Percentiles rank a stretch among this genome's conserved stretches.
phyloP scores from a whole-genome alignment of 2,329 filamentous ascomycete genomes.

The Grosmannia serpens region DNA sequence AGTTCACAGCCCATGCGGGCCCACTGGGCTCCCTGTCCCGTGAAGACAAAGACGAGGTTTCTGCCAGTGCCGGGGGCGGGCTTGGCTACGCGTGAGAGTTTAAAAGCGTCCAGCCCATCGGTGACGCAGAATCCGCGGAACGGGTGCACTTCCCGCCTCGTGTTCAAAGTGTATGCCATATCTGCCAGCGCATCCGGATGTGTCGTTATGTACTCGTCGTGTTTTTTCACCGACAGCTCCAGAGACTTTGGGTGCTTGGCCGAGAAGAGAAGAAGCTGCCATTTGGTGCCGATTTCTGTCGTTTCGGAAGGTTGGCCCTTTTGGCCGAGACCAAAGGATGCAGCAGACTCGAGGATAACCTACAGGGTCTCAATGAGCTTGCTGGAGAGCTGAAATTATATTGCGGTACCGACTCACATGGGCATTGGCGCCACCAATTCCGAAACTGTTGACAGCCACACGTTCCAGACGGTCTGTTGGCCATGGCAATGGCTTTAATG shows the following conservation, averaged over 20 bases:
- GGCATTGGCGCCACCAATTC: conserved; percentile 24
- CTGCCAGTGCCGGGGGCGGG: background rate
- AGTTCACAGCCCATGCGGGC: conserved; percentile 16
- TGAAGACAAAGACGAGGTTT: conserved; percentile 16
- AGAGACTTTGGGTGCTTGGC: background rate
- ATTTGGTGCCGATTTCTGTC: too few species aligned
- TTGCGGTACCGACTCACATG: conserved; percentile 12
- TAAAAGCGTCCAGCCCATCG: too few species aligned
- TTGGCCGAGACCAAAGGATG: background rate
- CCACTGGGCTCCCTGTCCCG: conserved; percentile 28
- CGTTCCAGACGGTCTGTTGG: conserved; percentile 15
- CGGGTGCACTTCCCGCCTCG: background rate
- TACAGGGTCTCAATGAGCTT: too few species aligned
- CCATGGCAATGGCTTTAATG: conserved; percentile 18
- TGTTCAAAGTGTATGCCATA: background rate
- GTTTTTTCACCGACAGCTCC: background rate
- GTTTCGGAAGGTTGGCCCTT: background rate
- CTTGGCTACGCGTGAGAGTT: too few species aligned
- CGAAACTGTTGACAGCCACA: conserved; percentile 23
- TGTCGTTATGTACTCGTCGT: background rate
- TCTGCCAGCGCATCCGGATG: background rate
- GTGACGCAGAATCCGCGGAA: background rate
- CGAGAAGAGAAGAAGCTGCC: too few species aligned
- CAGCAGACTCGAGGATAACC: background rate
- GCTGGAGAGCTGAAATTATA: too few species aligned